Evolutionary conservation across 23 red algal genomes (phyloP).

Genomic region (Gracilaria domingensis): DNA sequence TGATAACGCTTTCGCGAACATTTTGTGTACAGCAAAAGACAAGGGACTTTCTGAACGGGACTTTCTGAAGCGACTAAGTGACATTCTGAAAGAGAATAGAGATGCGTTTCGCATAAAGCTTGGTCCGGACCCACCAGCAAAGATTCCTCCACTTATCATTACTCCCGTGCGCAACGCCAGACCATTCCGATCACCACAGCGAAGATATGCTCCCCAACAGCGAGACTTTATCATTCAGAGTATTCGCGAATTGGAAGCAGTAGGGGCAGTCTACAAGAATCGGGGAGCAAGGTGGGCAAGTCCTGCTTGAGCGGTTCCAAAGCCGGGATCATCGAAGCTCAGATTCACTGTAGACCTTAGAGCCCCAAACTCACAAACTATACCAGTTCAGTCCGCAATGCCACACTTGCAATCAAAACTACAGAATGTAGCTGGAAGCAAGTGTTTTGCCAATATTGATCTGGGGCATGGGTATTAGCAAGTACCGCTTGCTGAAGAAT

Average conservation of each 20-base stretch:
- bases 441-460: slow-evolving; percentile 18
- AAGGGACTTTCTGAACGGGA: slow-evolving; percentile 7
- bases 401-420: slow-evolving; percentile 1
- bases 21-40: neutral
- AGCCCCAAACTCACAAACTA: neutral
- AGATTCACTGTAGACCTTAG: slow-evolving; percentile 38
- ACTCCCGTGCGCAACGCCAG: neutral
- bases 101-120: slow-evolving; percentile 30
- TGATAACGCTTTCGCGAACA: neutral
- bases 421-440: neutral
- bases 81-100: neutral
- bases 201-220: slow-evolving; percentile 13
- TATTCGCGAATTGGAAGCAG: slow-evolving; percentile 2
- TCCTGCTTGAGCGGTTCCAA: neutral
- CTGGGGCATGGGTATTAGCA: slow-evolving; percentile 29
- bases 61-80: neutral
- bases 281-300: neutral
- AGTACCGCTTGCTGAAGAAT: neutral
- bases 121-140: slow-evolving; percentile 12
- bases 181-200: neutral
- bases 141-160: slow-evolving; percentile 7
- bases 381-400: neutral
- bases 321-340: neutral
- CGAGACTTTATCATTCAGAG: neutral
- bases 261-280: slow-evolving; percentile 20